These are phyloP conservation scores for Botrytis squamosa DNA, from an alignment of 2,329 filamentous ascomycete genomes.

Conservation along the genomic window DNA sequence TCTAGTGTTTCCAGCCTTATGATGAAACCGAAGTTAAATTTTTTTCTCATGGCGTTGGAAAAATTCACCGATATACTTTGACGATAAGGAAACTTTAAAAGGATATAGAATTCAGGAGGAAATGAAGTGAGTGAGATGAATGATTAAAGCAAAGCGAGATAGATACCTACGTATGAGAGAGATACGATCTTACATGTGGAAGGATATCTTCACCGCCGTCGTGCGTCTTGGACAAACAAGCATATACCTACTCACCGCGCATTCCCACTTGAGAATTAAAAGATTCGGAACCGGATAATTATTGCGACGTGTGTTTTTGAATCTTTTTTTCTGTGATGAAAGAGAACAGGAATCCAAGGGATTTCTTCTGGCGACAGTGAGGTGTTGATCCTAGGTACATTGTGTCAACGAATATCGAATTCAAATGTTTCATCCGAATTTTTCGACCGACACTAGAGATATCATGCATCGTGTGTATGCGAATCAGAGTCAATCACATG, in stretches of 20 bases:
- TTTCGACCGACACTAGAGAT: background rate
- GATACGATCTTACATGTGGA: background rate
- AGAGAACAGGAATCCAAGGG: background rate
- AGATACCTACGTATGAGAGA: background rate
- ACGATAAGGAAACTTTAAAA: background rate
- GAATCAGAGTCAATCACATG: background rate
- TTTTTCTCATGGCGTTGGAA: background rate
- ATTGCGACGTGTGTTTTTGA: background rate
- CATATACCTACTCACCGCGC: slow-evolving; percentile 1
- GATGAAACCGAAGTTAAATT: background rate
- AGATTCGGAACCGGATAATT: background rate
- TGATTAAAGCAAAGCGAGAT: background rate
- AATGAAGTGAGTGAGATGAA: background rate
- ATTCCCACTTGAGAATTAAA: background rate
- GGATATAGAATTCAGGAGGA: background rate
- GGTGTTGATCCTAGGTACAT: background rate
- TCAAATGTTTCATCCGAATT: background rate
- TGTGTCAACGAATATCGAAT: background rate
- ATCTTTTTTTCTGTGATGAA: background rate
- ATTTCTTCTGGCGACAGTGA: background rate
- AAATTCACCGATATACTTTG: background rate
- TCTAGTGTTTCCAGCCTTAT: background rate
- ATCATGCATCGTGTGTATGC: background rate
- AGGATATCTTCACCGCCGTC: background rate
- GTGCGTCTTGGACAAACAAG: background rate